Conservation (phyloP, 2,329 filamentous ascomycete genomes). For the Phoma sp. region DNA sequence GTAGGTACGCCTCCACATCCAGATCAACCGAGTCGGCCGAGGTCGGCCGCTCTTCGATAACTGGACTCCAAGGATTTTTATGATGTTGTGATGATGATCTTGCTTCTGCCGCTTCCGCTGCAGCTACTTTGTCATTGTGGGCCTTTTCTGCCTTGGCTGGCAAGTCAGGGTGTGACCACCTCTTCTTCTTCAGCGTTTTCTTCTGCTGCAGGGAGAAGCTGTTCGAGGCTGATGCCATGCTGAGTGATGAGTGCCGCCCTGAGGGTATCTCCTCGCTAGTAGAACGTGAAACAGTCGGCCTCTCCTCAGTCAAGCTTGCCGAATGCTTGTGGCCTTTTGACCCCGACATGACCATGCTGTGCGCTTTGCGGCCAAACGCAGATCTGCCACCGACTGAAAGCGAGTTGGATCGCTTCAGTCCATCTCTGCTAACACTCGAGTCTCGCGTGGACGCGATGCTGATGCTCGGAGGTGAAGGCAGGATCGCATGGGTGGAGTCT, state of each 20-base stretch:
- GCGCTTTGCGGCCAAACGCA: constrained; percentile 35
- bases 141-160: constrained; percentile 48
- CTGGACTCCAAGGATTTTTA: constrained; percentile 37
- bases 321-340: constrained; percentile 36
- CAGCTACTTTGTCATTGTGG: constrained; percentile 44
- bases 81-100: constrained; percentile 15
- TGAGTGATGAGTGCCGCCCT: constrained; percentile 39
- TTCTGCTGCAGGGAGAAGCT: constrained; percentile 41
- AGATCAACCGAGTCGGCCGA: constrained; percentile 89
- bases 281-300: constrained; percentile 29
- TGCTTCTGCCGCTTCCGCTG: constrained; percentile 28
- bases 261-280: constrained; percentile 40
- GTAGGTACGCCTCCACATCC: constrained; percentile 84
- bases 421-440: constrained; percentile 28
- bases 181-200: constrained; percentile 46
- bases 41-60: constrained; percentile 73
- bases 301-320: constrained; percentile 35
- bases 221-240: constrained; percentile 32
- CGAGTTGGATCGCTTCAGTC: constrained; percentile 37
- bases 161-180: constrained; percentile 51
- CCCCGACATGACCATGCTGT: constrained; percentile 29
- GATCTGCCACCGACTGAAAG: constrained; percentile 43
- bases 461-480: constrained; percentile 27
- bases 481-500: constrained; percentile 17
- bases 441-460: constrained; percentile 31